Evolutionary conservation across 257 asterid genomes (phyloP).

Genomic region (Paulownia fortunei): DNA sequence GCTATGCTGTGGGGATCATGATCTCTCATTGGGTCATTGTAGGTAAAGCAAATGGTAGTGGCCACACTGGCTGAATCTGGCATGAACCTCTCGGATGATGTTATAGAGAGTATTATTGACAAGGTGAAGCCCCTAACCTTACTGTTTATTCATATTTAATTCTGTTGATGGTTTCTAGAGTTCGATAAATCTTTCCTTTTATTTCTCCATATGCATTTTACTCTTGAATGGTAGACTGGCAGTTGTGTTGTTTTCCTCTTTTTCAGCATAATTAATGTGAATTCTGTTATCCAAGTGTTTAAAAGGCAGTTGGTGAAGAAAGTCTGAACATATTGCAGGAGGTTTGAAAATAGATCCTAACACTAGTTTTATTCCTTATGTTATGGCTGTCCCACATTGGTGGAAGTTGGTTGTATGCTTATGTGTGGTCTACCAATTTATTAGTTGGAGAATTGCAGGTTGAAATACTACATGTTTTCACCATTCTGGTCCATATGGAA

Average conservation of each 20-base stretch:
- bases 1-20: constrained; percentile 20
- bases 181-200: not conserved
- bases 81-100: constrained; percentile 89
- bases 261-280: not conserved
- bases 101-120: constrained; percentile 79
- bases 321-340: not conserved
- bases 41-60: constrained; percentile 98
- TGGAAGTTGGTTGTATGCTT: not conserved
- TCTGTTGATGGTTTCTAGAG: constrained; percentile 7
- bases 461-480: not conserved
- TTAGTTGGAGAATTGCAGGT: not conserved
- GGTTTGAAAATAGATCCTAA: not conserved
- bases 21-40: constrained; percentile 27
- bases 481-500: not conserved
- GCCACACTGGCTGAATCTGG: constrained; percentile 98
- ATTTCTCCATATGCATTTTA: constrained; percentile 6
- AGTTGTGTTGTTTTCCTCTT: constrained; percentile 1
- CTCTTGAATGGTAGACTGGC: constrained; percentile 13
- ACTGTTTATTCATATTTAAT: not conserved
- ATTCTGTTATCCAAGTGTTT: not conserved
- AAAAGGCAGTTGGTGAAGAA: not conserved
- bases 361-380: not conserved
- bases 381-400: not conserved
- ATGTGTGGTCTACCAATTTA: not conserved
- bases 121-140: constrained; percentile 51